Conservation (phyloP, 2,329 filamentous ascomycete species). For the Neopestalotiopsis sp. region DNA sequence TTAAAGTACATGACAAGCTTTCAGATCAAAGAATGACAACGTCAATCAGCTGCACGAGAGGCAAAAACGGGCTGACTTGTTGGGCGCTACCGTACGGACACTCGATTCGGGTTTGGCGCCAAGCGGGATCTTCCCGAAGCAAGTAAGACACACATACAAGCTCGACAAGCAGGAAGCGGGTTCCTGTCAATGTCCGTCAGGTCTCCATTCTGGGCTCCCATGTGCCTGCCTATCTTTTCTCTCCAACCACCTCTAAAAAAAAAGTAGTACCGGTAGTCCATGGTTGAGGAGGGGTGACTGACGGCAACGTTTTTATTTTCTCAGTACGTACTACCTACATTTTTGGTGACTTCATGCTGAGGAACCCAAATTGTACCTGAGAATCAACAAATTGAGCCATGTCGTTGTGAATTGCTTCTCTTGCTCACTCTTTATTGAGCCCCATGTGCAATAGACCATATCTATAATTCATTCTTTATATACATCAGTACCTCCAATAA, state of each 20-base stretch:
- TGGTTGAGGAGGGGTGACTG: not conserved
- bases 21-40: not conserved
- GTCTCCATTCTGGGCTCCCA: not conserved
- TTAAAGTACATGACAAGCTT: not conserved
- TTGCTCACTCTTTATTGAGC: not conserved
- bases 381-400: not conserved
- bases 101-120: no score
- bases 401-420: not conserved
- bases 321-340: not conserved
- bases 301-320: not conserved
- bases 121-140: not conserved
- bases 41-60: not conserved
- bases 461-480: not conserved
- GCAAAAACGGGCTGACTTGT: no score
- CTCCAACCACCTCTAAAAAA: not conserved
- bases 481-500: not conserved
- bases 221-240: not conserved
- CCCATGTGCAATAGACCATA: not conserved
- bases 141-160: no score
- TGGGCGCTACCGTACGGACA: no score
- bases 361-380: not conserved
- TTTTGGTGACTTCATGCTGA: not conserved
- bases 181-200: not conserved
- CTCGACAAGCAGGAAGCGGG: not conserved
- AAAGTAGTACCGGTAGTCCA: not conserved